Evolutionary conservation across 2,329 filamentous ascomycete species (phyloP), one percentile per base, ranked within the genome.

Genomic region (Bipolaris cookei): DNA sequence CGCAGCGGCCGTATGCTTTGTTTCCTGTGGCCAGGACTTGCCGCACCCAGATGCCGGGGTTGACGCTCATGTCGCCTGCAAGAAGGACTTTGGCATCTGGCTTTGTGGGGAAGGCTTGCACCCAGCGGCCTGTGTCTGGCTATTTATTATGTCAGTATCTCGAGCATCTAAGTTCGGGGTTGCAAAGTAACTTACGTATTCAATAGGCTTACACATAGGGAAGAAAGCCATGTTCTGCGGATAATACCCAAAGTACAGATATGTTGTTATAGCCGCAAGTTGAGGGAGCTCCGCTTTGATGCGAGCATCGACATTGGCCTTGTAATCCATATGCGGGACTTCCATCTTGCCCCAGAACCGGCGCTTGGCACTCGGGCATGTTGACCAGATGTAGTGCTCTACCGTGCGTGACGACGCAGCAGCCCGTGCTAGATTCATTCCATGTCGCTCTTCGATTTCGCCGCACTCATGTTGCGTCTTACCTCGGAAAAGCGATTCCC

Each of bases 321-420:
- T 82, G 58, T 68, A 74, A n/a, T 77, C 78, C 57, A 79, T 79
- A 56, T 82, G 79, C 0, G 78, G 76, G 0, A 79, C 70, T 3
- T 65, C 34, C 2, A 66, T 54, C 45, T 75, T 73, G 0, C 79
- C 78, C 0, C 59, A 56, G 4, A 72, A 72, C 14, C 76, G 67
- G 11, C 56, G 62, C 32, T 60, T 64, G 4, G 71, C 65, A 34
- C 75, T 73, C 1, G 80, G 80, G 4, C 80, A 69, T 0, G 80
- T 82, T 6, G 76, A 80, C 78, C 79, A 82, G 51, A 82, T 71
- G 61, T 77, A 82, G 57, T 81, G 78, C 51, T 79, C 67, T 1
- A 83, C 71, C 0, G 77, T 75, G 0, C 63, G 13, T 0, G 70
- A 77, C 6, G 64, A 56, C 0, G 75, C 70, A 0, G 80, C 80